phyloP scores from a whole-genome alignment of 139 green algal genomes.

The Tetradesmus obliquus region DNA sequence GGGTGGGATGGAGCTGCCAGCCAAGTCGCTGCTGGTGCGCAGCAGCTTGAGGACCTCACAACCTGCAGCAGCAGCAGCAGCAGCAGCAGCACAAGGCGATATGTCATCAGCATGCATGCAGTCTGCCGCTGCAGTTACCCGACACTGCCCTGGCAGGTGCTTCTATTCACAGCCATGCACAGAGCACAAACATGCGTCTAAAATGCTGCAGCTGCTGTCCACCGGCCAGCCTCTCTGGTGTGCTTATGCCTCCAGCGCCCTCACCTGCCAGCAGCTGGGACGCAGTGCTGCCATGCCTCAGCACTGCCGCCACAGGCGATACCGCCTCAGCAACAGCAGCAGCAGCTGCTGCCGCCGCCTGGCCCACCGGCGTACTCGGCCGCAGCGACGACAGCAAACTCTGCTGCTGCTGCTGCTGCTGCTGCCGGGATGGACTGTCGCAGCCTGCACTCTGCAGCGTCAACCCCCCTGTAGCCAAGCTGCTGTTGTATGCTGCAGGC shows the following conservation, averaged over 20 bases:
- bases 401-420: slow-evolving; percentile 25
- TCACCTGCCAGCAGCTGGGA: neutral
- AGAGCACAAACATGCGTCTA: no score
- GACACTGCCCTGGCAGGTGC: no score
- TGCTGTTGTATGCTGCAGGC: neutral
- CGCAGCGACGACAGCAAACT: neutral
- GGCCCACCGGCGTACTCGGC: neutral
- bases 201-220: neutral
- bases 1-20: slow-evolving; percentile 37
- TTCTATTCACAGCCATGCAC: no score
- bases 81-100: neutral
- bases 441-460: neutral
- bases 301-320: neutral
- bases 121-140: no score
- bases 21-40: slow-evolving; percentile 40
- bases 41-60: neutral
- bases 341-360: neutral
- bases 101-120: no score
- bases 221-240: no score
- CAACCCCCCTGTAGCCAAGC: neutral
- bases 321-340: slow-evolving; percentile 15
- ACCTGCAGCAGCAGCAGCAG: neutral
- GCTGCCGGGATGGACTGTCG: neutral
- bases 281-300: slow-evolving; percentile 17
- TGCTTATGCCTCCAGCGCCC: neutral